A percentile compares a stretch with the other conserved stretches of the same genome.
Evolutionary conservation across 768 basidiomycete species (phyloP).

Genomic region (Leccinum sublutescens): DNA sequence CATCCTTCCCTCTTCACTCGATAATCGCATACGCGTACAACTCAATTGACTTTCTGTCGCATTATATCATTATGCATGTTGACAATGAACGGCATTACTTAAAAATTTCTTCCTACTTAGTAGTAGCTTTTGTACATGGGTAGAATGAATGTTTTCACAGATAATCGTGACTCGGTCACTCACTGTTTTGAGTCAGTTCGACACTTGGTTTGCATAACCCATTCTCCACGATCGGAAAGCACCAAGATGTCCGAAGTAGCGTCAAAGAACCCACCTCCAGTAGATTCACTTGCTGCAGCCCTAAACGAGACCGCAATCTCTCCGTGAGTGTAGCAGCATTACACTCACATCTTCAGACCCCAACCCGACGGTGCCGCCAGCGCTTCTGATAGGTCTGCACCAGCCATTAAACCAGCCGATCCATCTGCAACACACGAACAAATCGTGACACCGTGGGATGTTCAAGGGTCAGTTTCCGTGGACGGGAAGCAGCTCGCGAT

Average conservation of each 20-base stretch:
- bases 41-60: conserved; percentile 22
- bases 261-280: conserved; percentile 23
- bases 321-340: conserved; percentile 23
- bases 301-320: conserved; percentile 29
- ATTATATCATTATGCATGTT: conserved; percentile 28
- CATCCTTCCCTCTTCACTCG: conserved; percentile 26
- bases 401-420: conserved; percentile 31
- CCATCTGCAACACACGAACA: conserved; percentile 50
- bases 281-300: conserved; percentile 28
- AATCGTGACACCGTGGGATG: conserved; percentile 96
- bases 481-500: conserved; percentile 93
- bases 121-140: not conserved
- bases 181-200: not conserved
- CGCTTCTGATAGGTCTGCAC: conserved; percentile 20
- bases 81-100: not conserved
- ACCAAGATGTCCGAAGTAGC: conserved; percentile 23
- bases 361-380: conserved; percentile 8
- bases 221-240: not conserved
- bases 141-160: not conserved
- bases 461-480: conserved; percentile 82
- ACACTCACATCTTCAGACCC: conserved; percentile 11
- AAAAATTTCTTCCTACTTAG: not conserved
- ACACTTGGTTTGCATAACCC: not conserved
- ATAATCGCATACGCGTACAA: conserved; percentile 29
- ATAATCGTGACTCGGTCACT: conserved; percentile 4